A percentile compares a stretch with the other conserved stretches of the same genome.
Conservation (phyloP, 2,329 filamentous ascomycete species). For the Sphaceloma murrayae region DNA sequence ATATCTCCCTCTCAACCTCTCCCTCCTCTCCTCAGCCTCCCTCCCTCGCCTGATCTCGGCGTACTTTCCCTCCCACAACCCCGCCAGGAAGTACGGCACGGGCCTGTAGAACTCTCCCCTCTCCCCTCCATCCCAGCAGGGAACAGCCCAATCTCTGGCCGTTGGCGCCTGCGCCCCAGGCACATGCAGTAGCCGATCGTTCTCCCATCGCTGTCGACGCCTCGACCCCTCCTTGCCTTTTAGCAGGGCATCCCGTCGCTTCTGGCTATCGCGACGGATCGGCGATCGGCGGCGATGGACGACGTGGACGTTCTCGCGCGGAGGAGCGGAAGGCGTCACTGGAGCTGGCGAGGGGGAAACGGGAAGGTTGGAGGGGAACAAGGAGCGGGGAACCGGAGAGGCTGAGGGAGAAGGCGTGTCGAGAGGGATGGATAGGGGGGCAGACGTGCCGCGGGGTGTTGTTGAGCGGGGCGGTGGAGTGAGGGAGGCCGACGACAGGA, state of each 20-base stretch:
- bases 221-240: constrained; percentile 88
- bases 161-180: constrained; percentile 77
- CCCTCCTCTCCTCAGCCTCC: constrained; percentile 37
- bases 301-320: constrained; percentile 35
- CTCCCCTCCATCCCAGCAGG: constrained; percentile 6
- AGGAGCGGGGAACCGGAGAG: constrained; percentile 54
- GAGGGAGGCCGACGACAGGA: constrained; percentile 34
- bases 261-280: constrained; percentile 51
- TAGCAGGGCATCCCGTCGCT: constrained; percentile 62
- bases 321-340: constrained; percentile 21
- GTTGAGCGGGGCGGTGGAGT: constrained; percentile 26
- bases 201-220: constrained; percentile 86
- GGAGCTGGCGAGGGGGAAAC: constrained; percentile 19
- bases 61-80: constrained; percentile 63
- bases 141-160: constrained; percentile 69
- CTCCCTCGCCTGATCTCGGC: constrained; percentile 26
- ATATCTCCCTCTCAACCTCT: constrained; percentile 25
- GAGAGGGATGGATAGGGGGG: constrained; percentile 64
- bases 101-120: constrained; percentile 41
- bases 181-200: constrained; percentile 79
- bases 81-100: constrained; percentile 82
- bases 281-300: constrained; percentile 45
- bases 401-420: constrained; percentile 43
- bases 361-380: constrained; percentile 64
- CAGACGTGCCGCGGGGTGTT: constrained; percentile 44